These are phyloP conservation scores for Oxyria digyna DNA, from an alignment of 148 eudicot species.

Conservation along the genomic window DNA sequence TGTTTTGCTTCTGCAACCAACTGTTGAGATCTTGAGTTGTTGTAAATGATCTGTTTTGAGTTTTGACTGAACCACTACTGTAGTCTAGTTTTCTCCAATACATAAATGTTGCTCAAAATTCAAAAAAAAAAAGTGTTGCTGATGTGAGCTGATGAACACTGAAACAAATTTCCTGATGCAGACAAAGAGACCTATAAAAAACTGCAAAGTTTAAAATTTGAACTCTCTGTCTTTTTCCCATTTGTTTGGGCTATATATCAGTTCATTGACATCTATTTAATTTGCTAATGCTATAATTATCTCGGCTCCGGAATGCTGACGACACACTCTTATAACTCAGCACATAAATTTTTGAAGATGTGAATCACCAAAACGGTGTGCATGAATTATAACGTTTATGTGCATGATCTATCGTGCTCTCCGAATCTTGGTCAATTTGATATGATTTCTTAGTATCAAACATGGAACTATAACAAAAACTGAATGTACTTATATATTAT, in stretches of 20 bases:
- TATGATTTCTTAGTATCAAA: no score
- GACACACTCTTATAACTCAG: no score
- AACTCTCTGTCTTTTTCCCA: not conserved
- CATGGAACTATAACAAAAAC: not conserved
- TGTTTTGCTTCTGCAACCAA: slow-evolving; percentile 15
- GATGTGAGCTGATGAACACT: not conserved
- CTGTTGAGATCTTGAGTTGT: not conserved
- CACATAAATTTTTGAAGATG: no score
- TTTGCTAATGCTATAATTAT: no score
- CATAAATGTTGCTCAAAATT: not conserved
- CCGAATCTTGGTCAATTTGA: no score
- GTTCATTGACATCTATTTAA: not conserved
- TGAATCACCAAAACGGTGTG: no score
- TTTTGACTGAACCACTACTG: not conserved
- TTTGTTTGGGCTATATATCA: not conserved
- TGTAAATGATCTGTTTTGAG: not conserved
- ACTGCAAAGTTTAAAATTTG: not conserved
- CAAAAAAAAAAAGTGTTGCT: no score
- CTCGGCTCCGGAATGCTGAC: no score
- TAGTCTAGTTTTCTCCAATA: no score
- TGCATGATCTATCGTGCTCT: no score
- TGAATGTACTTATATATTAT: no score
- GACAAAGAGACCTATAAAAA: not conserved
- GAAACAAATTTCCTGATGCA: not conserved
- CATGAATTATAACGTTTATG: no score